Conservation (phyloP, 768 basidiomycete species). For the Collybia nuda region DNA sequence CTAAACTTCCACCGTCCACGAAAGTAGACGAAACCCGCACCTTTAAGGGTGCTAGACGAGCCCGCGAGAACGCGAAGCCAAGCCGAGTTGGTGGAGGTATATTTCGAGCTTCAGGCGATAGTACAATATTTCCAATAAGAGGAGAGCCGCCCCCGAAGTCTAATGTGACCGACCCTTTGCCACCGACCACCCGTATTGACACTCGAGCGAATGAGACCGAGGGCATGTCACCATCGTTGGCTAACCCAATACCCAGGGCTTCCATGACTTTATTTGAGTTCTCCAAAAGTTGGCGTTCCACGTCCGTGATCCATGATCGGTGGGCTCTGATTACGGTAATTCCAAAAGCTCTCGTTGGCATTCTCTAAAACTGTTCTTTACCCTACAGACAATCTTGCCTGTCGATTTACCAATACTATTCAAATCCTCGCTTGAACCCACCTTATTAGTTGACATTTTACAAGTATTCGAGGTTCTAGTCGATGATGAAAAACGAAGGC, state of each 20-base stretch:
- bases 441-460: constrained; percentile 57
- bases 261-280: constrained; percentile 62
- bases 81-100: constrained; percentile 68
- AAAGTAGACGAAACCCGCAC: constrained; percentile 28
- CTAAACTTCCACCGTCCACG: constrained; percentile 4
- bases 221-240: not conserved
- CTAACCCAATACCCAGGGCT: constrained; percentile 19
- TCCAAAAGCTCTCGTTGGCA: constrained; percentile 9
- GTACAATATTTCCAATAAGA: constrained; percentile 50
- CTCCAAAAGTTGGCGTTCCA: constrained; percentile 53
- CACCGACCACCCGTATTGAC: constrained; percentile 3
- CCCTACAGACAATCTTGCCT: constrained; percentile 52
- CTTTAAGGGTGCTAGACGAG: constrained; percentile 60
- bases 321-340: constrained; percentile 64
- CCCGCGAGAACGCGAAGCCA: constrained; percentile 43
- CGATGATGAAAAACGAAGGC: constrained; percentile 12
- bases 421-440: constrained; percentile 68
- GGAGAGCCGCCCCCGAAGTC: constrained; percentile 2
- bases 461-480: constrained; percentile 42
- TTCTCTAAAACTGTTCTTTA: not conserved
- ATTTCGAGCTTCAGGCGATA: constrained; percentile 63
- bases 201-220: not conserved
- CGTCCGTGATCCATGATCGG: constrained; percentile 37
- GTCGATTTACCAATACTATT: constrained; percentile 59
- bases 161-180: not conserved